Conservation (phyloP, 2,329 filamentous ascomycete genomes). For the Ascochyta pisi region DNA sequence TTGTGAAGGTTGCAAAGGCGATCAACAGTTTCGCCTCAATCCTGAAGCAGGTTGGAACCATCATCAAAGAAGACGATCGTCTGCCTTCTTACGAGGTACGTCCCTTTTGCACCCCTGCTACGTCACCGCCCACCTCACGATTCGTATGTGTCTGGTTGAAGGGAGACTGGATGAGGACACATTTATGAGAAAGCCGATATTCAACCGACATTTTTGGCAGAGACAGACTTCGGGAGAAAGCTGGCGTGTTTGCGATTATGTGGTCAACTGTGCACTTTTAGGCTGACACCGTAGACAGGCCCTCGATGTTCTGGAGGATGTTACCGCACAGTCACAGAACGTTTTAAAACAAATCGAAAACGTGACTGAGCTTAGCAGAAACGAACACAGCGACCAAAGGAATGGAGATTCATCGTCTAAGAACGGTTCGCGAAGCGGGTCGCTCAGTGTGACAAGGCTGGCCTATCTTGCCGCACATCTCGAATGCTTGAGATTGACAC, state of each 20-base stretch:
- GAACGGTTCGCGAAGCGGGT: background rate
- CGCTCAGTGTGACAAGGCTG: constrained; percentile 25
- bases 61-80: constrained; percentile 48
- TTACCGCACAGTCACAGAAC: constrained; percentile 40
- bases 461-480: constrained; percentile 46
- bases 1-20: constrained; percentile 40
- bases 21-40: constrained; percentile 46
- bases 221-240: background rate
- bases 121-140: background rate
- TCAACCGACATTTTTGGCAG: background rate
- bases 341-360: constrained; percentile 40
- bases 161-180: background rate
- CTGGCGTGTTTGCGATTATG: background rate
- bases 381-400: constrained; percentile 11
- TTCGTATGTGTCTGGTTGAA: background rate
- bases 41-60: constrained; percentile 48
- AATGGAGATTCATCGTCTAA: background rate
- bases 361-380: constrained; percentile 20
- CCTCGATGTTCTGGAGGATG: constrained; percentile 43
- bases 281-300: constrained; percentile 27
- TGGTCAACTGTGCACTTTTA: background rate
- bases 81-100: constrained; percentile 46
- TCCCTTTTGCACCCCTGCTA: background rate
- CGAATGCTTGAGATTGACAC: constrained; percentile 43
- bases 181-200: background rate